phyloP scores from a whole-genome alignment of 148 eudicot species.

The Vaccinium macrocarpon region DNA sequence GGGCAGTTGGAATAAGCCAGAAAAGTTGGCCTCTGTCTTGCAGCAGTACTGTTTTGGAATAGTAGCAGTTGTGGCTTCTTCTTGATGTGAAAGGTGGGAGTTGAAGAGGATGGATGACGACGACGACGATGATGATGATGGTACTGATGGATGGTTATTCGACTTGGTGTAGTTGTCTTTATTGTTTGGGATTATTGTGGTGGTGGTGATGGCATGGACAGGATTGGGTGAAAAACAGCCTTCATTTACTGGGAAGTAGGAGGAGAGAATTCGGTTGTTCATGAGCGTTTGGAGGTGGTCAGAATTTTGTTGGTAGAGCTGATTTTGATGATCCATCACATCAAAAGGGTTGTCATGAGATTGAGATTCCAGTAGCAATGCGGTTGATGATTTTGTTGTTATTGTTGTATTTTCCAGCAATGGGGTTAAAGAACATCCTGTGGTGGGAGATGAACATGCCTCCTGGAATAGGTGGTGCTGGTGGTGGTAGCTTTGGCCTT shows the following conservation, averaged over 20 bases:
- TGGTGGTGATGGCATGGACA: neutral
- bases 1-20: constrained; percentile 1
- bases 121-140: neutral
- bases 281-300: constrained; percentile 16
- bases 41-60: constrained; percentile 23
- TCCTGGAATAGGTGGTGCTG: neutral
- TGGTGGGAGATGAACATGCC: constrained; percentile 21
- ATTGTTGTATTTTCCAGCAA: constrained; percentile 27
- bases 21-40: constrained; percentile 27
- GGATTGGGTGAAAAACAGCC: constrained; percentile 9
- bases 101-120: constrained; percentile 12
- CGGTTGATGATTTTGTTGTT: neutral
- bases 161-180: no score
- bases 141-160: constrained; percentile 9
- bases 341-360: neutral
- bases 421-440: constrained; percentile 29
- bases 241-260: constrained; percentile 15
- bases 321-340: constrained; percentile 15
- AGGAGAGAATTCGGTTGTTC: neutral
- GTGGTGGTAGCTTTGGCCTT: constrained; percentile 21
- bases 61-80: neutral
- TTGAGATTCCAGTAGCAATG: constrained; percentile 18
- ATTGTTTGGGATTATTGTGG: constrained; percentile 3
- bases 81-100: constrained; percentile 26
- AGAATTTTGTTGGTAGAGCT: constrained; percentile 15